phyloP scores from a whole-genome alignment of 371 early-diverging fungal genomes.

The Mortierella sp. region DNA sequence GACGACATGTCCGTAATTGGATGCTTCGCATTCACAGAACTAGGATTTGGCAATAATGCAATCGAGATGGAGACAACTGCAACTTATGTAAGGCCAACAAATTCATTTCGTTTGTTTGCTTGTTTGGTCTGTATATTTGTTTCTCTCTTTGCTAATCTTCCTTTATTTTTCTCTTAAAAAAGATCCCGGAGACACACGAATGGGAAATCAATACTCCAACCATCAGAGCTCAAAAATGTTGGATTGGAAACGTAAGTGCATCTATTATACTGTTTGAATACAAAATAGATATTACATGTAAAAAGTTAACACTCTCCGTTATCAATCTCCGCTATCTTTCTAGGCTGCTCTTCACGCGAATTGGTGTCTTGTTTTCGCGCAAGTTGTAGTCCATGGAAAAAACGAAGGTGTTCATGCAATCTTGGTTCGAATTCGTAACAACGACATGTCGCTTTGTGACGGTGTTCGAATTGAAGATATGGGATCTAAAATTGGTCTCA shows the following conservation, averaged over 20 bases:
- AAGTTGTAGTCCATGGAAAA: slow-evolving; percentile 70
- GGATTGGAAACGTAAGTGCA: slow-evolving; percentile 75
- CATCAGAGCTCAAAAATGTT: slow-evolving; percentile 76
- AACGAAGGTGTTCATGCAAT: slow-evolving; percentile 76
- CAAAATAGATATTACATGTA: too few relatives aligned
- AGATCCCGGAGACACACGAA: slow-evolving; percentile 68
- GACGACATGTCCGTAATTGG: slow-evolving; percentile 73
- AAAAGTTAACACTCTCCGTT: too few relatives aligned
- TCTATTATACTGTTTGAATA: too few relatives aligned
- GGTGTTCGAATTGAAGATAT: slow-evolving; percentile 80
- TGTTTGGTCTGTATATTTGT: too few relatives aligned
- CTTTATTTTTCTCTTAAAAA: not conserved
- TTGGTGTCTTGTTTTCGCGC: slow-evolving; percentile 79
- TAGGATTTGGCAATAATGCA: slow-evolving; percentile 84
- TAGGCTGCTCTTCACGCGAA: slow-evolving; percentile 75
- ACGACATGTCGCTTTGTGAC: slow-evolving; percentile 63
- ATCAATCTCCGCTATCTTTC: not conserved
- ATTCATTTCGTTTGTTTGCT: too few relatives aligned
- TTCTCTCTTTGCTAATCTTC: too few relatives aligned
- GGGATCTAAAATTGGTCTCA: slow-evolving; percentile 73
- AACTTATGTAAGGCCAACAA: slow-evolving; percentile 60
- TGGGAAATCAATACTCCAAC: slow-evolving; percentile 81
- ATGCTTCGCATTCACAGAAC: slow-evolving; percentile 80
- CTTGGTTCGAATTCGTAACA: slow-evolving; percentile 77
- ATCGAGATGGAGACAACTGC: slow-evolving; percentile 83